Base-by-base conservation (phyloP, 768 basidiomycete genomes). In the Scleroderma bovista region DNA sequence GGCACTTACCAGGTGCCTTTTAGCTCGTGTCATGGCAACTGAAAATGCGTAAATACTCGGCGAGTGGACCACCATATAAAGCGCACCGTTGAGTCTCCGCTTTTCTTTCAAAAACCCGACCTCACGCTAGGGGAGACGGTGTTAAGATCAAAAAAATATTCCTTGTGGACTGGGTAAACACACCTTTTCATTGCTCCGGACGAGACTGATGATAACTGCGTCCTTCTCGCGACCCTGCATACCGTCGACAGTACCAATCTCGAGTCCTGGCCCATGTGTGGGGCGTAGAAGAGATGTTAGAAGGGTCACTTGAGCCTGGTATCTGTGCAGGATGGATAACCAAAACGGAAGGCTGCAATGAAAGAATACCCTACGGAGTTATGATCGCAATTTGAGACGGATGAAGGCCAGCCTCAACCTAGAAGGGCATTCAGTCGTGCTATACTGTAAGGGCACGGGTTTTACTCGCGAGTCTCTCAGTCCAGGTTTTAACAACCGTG, bases 221-320 rank as follows among this genome's bases (percentile, higher is more conserved):
- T 98, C 92, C 57, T 92, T 92, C 65, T 99, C 95, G 44, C 96
- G 80, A 0, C 95, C 95, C 72, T 99, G 96, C 84, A 97, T 89
- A 0, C 93, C 93, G 61, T 98, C 96, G 1, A 98, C 93, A 0
- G 88, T 91, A 1, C 94, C 96, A 39, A 96, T 91, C 57, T 97
- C 93, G 1, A 98, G 76, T 22, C 72, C 71, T 0, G 73, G 65
- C 0, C 86, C 87, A 58, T 88, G 76, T n/a, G 71, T 63, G 0
- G 86, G 82, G 20, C 86, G 81, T 17, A 99, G 71, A 38, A 92
- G 70, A 0, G 86, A 83, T 0, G 89, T 80, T 34, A 98, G 73
- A 1, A 93, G 75, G 2, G 86, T 80, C 3, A 98, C 94, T 66
- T 99, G 96, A 0, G 93, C 90, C 72, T 96, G 93, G 68, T 99